Percentiles rank a stretch among this genome's conserved stretches.
Evolutionary conservation across 2,329 filamentous ascomycete genomes (phyloP).

Genomic region (Chrysosporium queenslandicum): DNA sequence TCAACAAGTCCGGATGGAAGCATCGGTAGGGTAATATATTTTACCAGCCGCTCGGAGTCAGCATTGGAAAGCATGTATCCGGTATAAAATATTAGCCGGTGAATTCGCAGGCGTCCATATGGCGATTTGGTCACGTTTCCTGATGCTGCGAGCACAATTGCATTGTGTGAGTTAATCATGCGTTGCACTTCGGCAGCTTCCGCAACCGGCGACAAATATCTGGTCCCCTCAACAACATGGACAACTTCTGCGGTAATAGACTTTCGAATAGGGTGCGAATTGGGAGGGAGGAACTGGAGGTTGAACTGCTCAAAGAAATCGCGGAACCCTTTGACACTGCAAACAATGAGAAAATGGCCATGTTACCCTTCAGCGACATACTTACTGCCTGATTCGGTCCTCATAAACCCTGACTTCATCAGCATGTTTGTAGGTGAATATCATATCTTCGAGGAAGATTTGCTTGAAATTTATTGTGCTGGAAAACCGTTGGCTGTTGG

Average conservation of each 20-base stretch:
- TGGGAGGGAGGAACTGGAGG: slow-evolving; percentile 40
- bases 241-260: slow-evolving; percentile 71
- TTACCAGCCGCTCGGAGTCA: slow-evolving; percentile 62
- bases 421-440: slow-evolving; percentile 75
- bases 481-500: slow-evolving; percentile 64
- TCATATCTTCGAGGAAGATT: slow-evolving; percentile 63
- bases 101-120: slow-evolving; percentile 55
- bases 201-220: slow-evolving; percentile 62
- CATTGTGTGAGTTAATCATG: slow-evolving; percentile 81
- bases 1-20: slow-evolving; percentile 54
- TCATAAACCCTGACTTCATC: slow-evolving; percentile 67
- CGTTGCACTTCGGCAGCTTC: slow-evolving; percentile 79
- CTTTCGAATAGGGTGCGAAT: slow-evolving; percentile 44
- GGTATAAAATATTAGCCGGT: slow-evolving; percentile 82
- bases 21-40: slow-evolving; percentile 48
- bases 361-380: slow-evolving; percentile 10
- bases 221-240: slow-evolving; percentile 68
- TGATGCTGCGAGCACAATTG: slow-evolving; percentile 24
- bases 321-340: slow-evolving; percentile 65
- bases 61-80: slow-evolving; percentile 70
- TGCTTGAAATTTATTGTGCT: slow-evolving; percentile 93
- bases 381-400: slow-evolving; percentile 51
- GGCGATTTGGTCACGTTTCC: slow-evolving; percentile 34
- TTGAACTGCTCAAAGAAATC: slow-evolving; percentile 77
- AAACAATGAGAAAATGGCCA: slow-evolving; percentile 10